Percentiles rank a stretch among this genome's conserved stretches.
phyloP scores from a whole-genome alignment of 2,329 filamentous ascomycete genomes.

The Ophiostoma sp. region DNA sequence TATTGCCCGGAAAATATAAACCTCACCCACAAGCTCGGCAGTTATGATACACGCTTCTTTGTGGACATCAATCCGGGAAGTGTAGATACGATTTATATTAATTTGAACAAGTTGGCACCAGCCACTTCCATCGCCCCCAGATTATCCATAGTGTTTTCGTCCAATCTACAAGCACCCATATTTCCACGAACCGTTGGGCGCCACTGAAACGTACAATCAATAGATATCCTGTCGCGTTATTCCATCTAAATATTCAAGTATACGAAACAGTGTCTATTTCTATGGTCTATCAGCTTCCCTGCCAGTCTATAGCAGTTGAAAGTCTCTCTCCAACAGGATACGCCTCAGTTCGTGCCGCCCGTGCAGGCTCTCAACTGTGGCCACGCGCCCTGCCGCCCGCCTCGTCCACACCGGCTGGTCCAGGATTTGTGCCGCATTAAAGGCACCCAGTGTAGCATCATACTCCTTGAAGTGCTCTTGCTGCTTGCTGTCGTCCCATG shows the following conservation, averaged over 20 bases:
- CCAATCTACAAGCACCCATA: background rate
- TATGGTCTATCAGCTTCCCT: background rate
- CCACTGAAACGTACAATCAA: background rate
- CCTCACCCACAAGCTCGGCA: background rate
- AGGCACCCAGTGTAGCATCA: constrained; percentile 33
- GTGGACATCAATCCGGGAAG: background rate
- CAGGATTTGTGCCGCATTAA: constrained; percentile 33
- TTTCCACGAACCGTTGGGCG: background rate
- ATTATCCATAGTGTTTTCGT: constrained; percentile 4
- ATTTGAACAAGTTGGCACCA: background rate
- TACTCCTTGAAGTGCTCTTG: constrained; percentile 32
- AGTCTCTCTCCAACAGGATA: constrained; percentile 33
- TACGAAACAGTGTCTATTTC: background rate
- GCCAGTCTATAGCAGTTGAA: constrained; percentile 31
- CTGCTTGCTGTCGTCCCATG: constrained; percentile 32
- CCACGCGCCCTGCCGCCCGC: constrained; percentile 34
- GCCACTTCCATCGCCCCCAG: background rate
- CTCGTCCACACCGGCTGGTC: constrained; percentile 35
- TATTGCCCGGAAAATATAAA: background rate
- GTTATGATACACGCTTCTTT: background rate
- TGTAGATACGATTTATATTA: background rate
- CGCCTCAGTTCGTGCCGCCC: constrained; percentile 35
- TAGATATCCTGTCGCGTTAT: background rate
- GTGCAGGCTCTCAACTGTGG: constrained; percentile 34
- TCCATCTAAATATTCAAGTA: background rate